Conservation (phyloP, 2,329 filamentous ascomycete species). For the Anthostomella pinea region DNA sequence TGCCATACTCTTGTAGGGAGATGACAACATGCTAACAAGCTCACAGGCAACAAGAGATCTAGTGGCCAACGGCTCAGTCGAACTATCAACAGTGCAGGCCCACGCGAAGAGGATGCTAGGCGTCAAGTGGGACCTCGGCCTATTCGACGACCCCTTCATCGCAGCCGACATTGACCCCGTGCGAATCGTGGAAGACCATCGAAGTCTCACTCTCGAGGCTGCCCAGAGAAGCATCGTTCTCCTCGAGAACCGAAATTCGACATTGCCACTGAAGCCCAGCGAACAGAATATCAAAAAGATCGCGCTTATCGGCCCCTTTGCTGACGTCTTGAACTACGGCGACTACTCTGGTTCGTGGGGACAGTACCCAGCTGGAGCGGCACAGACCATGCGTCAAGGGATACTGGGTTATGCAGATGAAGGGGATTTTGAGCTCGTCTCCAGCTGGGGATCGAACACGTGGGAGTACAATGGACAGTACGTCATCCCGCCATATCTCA, state of each 20-base stretch:
- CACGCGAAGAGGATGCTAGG: conserved; percentile 37
- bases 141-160: conserved; percentile 39
- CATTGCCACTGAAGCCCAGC: conserved; percentile 33
- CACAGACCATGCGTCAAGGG: conserved; percentile 38
- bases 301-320: conserved; percentile 40
- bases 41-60: conserved; percentile 31
- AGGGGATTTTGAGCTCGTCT: conserved; percentile 31
- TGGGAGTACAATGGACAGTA: conserved; percentile 45
- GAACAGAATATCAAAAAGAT: conserved; percentile 32
- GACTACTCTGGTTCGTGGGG: conserved; percentile 43
- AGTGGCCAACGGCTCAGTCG: conserved; percentile 35
- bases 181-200: conserved; percentile 34
- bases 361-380: conserved; percentile 36
- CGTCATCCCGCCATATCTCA: conserved; percentile 40
- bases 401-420: conserved; percentile 29
- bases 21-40: conserved; percentile 2
- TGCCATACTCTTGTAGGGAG: not conserved
- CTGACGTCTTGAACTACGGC: conserved; percentile 41
- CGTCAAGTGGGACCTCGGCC: conserved; percentile 43
- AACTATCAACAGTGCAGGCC: conserved; percentile 33
- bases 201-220: conserved; percentile 38
- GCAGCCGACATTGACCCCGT: conserved; percentile 32
- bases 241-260: conserved; percentile 40
- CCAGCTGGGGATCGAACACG: conserved; percentile 42
- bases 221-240: conserved; percentile 42